Conservation (phyloP, 768 basidiomycete genomes). For the Termitomyces sp. region DNA sequence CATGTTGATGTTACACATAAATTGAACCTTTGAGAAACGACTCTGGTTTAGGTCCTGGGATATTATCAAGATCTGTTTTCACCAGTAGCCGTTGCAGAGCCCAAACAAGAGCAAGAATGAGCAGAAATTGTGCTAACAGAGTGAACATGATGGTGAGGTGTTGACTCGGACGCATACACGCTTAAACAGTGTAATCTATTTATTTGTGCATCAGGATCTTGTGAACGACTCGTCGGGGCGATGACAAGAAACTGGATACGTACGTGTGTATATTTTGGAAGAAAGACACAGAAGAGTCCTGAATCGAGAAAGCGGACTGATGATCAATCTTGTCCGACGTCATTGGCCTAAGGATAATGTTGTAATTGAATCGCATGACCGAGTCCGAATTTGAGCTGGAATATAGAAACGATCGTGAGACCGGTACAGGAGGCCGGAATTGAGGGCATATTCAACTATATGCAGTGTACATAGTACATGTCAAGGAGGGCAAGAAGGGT, state of each 20-base stretch:
- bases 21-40: conserved; percentile 28
- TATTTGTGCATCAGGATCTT: neutral
- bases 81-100: conserved; percentile 11
- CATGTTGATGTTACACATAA: neutral
- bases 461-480: too few relatives aligned
- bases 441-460: too few relatives aligned
- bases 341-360: too few relatives aligned
- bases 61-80: conserved; percentile 26
- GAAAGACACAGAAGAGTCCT: too few relatives aligned
- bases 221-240: neutral
- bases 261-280: neutral
- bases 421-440: too few relatives aligned
- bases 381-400: too few relatives aligned
- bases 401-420: too few relatives aligned
- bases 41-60: conserved; percentile 29
- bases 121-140: neutral
- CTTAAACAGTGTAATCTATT: neutral
- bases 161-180: too few relatives aligned
- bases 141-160: conserved; percentile 2
- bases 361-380: too few relatives aligned
- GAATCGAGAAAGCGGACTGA: too few relatives aligned
- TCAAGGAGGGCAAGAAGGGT: too few relatives aligned
- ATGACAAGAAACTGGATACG: neutral
- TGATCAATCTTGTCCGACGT: too few relatives aligned
- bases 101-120: conserved; percentile 8